Evolutionary conservation across 1,139 yeast genomes (phyloP).

Genomic region (Yamadazyma oceani): DNA sequence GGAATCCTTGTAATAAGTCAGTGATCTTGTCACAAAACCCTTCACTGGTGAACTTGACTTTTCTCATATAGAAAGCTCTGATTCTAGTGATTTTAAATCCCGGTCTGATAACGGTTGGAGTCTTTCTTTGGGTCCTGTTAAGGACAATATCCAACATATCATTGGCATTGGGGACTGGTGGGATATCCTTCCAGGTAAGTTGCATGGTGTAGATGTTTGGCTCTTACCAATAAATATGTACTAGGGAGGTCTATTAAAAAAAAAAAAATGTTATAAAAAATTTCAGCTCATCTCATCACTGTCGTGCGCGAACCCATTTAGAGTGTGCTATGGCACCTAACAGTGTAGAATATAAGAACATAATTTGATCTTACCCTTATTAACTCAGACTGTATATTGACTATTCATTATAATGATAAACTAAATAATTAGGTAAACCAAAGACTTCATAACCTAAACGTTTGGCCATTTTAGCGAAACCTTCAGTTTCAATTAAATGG

Average conservation of each 20-base stretch:
- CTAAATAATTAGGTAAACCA: conserved; percentile 93
- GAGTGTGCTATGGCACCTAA: background rate
- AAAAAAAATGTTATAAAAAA: background rate
- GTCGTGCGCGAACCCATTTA: conserved; percentile 3
- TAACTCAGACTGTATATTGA: background rate
- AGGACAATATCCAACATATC: conserved; percentile 95
- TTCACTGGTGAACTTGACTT: conserved; percentile 92
- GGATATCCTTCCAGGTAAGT: conserved; percentile 97
- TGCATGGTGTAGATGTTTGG: too few species aligned
- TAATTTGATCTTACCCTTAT: too few species aligned
- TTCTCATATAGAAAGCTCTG: conserved; percentile 97
- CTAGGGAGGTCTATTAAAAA: too few species aligned
- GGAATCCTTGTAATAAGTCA: conserved; percentile 84
- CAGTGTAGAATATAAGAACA: background rate
- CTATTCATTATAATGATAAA: conserved; percentile 76
- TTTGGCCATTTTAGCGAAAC: conserved; percentile 97
- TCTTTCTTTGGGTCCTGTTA: conserved; percentile 96
- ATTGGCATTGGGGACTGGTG: conserved; percentile 87
- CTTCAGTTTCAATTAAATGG: conserved; percentile 95
- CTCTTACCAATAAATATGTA: too few species aligned
- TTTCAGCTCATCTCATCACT: conserved; percentile 10
- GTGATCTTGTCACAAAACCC: conserved; percentile 92
- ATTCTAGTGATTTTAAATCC: conserved; percentile 97
- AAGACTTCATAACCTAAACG: conserved; percentile 86
- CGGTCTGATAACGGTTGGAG: conserved; percentile 96